Evolutionary conservation across 2,329 filamentous ascomycete genomes (phyloP).

Genomic region (Verticillium alfalfae): DNA sequence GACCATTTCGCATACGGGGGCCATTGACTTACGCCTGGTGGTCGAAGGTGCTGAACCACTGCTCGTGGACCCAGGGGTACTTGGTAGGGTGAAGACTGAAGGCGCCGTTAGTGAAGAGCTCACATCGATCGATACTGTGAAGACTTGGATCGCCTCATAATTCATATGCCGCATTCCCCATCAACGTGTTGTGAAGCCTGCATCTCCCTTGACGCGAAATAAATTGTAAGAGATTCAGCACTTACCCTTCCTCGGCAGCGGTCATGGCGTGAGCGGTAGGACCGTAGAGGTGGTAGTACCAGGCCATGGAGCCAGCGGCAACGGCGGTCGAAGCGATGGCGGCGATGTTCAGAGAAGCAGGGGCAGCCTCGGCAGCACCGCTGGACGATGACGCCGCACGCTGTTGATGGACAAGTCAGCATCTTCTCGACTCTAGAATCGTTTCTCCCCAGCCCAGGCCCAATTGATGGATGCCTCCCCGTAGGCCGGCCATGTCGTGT

Average conservation of each 20-base stretch:
- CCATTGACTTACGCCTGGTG: constrained; percentile 75
- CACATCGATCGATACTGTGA: not conserved
- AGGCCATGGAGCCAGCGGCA: constrained; percentile 84
- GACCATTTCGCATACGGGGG: not conserved
- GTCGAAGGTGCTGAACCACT: constrained; percentile 93
- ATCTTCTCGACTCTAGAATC: constrained; percentile 13
- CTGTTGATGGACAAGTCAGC: constrained; percentile 39
- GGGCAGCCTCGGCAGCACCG: constrained; percentile 63
- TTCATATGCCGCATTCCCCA: constrained; percentile 10
- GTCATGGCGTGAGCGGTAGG: constrained; percentile 83
- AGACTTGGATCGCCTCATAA: constrained; percentile 1
- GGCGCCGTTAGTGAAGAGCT: not conserved
- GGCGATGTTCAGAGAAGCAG: constrained; percentile 79
- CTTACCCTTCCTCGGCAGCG: constrained; percentile 96
- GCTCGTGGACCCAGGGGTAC: constrained; percentile 93
- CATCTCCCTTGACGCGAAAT: not conserved
- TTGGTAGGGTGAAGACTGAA: constrained; percentile 79
- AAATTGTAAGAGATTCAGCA: constrained; percentile 19
- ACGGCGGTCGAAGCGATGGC: constrained; percentile 81
- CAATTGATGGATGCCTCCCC: constrained; percentile 20
- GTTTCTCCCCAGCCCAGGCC: not conserved
- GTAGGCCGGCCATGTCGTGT: constrained; percentile 14
- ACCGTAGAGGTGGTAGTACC: constrained; percentile 97
- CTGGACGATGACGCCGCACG: constrained; percentile 67
- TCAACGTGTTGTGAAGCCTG: not conserved